These are phyloP conservation scores for Neofusicoccum cordaticola DNA, from an alignment of 2,329 filamentous ascomycete genomes.

Conservation along the genomic window DNA sequence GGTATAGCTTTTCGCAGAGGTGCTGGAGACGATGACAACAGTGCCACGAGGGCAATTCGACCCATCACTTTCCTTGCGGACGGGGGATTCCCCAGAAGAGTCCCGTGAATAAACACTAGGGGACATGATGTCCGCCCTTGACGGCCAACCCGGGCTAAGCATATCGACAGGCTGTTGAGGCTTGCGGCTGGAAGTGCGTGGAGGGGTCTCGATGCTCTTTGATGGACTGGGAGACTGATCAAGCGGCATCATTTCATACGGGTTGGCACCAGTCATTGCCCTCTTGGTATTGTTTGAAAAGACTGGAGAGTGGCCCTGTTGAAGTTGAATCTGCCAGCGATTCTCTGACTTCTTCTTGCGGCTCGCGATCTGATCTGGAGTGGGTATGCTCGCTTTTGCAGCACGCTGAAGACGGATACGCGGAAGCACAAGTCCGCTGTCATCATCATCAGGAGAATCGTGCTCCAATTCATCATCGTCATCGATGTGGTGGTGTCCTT, in stretches of 20 bases:
- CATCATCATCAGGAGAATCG: conserved; percentile 6
- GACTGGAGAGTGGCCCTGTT: conserved; percentile 30
- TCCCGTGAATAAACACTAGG: conserved; percentile 49
- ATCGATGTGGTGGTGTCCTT: background rate
- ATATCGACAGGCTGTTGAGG: background rate
- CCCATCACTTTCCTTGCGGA: conserved; percentile 34
- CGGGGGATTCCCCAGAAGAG: conserved; percentile 38
- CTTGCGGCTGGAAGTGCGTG: conserved; percentile 9
- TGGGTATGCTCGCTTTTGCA: conserved; percentile 29
- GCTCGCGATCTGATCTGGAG: conserved; percentile 37
- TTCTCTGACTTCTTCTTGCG: conserved; percentile 38
- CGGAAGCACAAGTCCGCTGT: conserved; percentile 6
- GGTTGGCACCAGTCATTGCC: conserved; percentile 25
- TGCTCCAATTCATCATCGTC: background rate
- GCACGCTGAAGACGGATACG: conserved; percentile 15
- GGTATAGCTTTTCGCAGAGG: conserved; percentile 44
- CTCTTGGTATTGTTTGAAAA: conserved; percentile 20
- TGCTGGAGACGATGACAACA: conserved; percentile 44
- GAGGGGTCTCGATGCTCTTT: background rate
- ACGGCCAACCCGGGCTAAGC: conserved; percentile 4
- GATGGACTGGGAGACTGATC: conserved; percentile 18
- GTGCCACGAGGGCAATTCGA: conserved; percentile 26
- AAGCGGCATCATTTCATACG: conserved; percentile 30
- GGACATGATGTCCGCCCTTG: conserved; percentile 29
- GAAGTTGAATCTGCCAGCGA: conserved; percentile 43